Base-by-base conservation (phyloP, 768 basidiomycete species). In the Mycena haematopus region DNA sequence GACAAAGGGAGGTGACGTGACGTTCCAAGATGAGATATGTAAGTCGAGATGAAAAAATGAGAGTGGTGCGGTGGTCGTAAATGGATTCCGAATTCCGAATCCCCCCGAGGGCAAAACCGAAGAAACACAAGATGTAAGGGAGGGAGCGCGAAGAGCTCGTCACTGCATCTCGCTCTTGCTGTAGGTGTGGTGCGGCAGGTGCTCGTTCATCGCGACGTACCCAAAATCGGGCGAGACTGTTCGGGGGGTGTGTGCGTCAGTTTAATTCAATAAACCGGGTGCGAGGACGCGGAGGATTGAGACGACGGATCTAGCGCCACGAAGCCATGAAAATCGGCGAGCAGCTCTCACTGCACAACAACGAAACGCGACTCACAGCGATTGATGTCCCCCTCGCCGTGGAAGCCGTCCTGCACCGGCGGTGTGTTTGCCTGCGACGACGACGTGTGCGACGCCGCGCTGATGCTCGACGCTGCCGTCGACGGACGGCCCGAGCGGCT, bases 161-260 rank as follows among this genome's bases (percentile, higher is more conserved):
- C n/a, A 31, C 65, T 76, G 86, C 70, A 82, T 80, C 69, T 84
- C 86, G 66, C 80, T 74, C 70, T 89, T 88, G 77, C 77, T 82
- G 80, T 87, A 88, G 69, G 85, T 53, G 33, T 53, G 66, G 29
- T 47, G 65, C 27, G 56, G 82, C 59, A 91, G 75, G 71, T 91
- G 88, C 73, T 91, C 90, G 75, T 87, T 90, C 89, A 92, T 89
- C 70, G 84, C 81, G 71, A 92, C 90, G 78, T 86, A 92, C 63
- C 89, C 91, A 80, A 91, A 92, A 82, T 92, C 90, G 76, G 91
- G 91, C 71, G 90, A 90, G 84, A 89, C 91, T 89, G 77, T 63
- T 72, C 29, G 13, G 33, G 65, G 33, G n/a, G n/a, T n/a, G 19
- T n/a, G 50, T 76, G 78, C 72, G 78, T 84, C 78, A 83, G 80